phyloP scores from a whole-genome alignment of 768 basidiomycete species.

The Omphalotus guepiniiformis region DNA sequence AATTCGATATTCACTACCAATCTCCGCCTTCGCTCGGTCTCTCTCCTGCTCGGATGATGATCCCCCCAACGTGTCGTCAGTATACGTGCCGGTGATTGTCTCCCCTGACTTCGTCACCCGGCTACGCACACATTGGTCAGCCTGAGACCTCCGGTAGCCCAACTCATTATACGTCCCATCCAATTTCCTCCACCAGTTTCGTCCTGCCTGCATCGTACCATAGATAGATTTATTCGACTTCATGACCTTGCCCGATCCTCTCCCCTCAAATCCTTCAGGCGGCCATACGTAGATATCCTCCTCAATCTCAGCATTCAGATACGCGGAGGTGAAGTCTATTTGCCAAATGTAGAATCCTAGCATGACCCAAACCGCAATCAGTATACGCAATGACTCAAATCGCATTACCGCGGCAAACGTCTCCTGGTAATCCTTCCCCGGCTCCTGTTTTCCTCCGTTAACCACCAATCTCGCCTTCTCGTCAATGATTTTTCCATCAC shows the following conservation, averaged over 20 bases:
- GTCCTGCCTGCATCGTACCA: slow-evolving; percentile 5
- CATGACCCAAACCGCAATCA: slow-evolving; percentile 20
- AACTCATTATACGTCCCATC: background rate
- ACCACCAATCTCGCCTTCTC: slow-evolving; percentile 18
- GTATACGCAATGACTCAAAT: slow-evolving; percentile 2
- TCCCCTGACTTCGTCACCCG: background rate
- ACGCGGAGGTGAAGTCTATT: slow-evolving; percentile 27
- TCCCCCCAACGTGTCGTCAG: slow-evolving; percentile 7
- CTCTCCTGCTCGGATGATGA: slow-evolving; percentile 5
- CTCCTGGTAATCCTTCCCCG: slow-evolving; percentile 21
- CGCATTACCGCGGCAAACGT: background rate
- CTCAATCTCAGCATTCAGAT: slow-evolving; percentile 16
- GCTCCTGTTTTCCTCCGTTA: slow-evolving; percentile 20
- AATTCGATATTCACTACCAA: background rate
- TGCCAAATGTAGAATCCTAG: slow-evolving; percentile 21
- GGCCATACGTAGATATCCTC: slow-evolving; percentile 17
- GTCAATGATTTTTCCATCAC: slow-evolving; percentile 16
- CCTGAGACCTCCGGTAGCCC: background rate
- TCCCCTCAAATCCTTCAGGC: slow-evolving; percentile 11
- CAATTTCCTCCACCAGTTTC: slow-evolving; percentile 3
- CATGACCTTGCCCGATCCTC: background rate
- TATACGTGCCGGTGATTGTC: slow-evolving; percentile 8
- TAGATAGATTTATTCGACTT: background rate
- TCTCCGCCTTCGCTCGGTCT: background rate
- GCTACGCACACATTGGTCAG: background rate